Conservation (phyloP, 345 rosid species). For the Trapa bicornis region DNA sequence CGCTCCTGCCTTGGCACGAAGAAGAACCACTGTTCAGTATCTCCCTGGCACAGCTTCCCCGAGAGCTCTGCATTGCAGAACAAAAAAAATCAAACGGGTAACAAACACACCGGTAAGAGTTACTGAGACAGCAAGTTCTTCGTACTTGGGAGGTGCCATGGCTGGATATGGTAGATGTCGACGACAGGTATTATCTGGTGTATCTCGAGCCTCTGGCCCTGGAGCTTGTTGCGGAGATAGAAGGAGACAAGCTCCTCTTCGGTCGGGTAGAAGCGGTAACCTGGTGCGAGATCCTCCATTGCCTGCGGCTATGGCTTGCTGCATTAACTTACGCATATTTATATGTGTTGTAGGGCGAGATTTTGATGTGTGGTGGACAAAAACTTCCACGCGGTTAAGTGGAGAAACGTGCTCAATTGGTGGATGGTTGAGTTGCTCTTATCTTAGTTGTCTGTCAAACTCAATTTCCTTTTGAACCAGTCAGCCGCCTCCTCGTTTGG, state of each 20-base stretch:
- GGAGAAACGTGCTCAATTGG: neutral
- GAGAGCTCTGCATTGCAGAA: constrained; percentile 31
- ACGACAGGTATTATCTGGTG: constrained; percentile 53
- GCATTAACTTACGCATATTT: no score
- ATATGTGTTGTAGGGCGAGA: no score
- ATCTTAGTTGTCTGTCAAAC: neutral
- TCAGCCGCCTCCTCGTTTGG: constrained; percentile 16
- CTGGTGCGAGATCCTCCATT: constrained; percentile 29
- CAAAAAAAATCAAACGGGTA: no score
- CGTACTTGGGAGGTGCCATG: constrained; percentile 67
- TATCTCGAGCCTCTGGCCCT: constrained; percentile 37
- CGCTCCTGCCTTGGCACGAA: constrained; percentile 71
- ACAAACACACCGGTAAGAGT: neutral
- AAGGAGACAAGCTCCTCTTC: constrained; percentile 80
- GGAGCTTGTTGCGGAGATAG: constrained; percentile 62
- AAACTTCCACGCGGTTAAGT: constrained; percentile 38
- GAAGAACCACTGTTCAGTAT: constrained; percentile 94
- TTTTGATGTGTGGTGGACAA: constrained; percentile 8
- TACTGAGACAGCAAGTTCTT: neutral
- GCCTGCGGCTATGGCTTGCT: neutral
- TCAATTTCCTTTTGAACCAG: constrained; percentile 22
- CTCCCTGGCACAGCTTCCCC: constrained; percentile 50
- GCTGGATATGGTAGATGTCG: constrained; percentile 47
- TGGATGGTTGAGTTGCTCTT: no score
- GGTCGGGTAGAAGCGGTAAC: constrained; percentile 82